Conservation (phyloP, 208 protist species). For the Phytomonas sp. region DNA sequence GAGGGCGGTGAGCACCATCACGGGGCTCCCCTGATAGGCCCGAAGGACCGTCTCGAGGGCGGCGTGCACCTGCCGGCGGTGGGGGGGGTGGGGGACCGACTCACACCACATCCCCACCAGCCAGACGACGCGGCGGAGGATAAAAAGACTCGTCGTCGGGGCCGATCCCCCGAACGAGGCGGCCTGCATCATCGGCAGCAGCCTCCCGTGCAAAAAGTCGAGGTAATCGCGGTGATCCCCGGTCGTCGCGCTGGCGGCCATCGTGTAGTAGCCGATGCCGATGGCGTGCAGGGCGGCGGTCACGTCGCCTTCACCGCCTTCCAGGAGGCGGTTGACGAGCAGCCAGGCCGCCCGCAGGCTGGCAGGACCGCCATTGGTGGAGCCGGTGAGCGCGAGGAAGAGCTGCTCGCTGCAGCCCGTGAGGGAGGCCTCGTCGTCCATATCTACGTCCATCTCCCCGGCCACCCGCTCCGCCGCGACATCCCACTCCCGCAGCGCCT, state of each 20-base stretch:
- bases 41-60: conserved; percentile 44
- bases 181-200: conserved; percentile 56
- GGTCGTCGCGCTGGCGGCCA: conserved; percentile 17
- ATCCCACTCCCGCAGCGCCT: conserved; percentile 34
- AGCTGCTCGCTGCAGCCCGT: conserved; percentile 56
- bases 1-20: conserved; percentile 48
- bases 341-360: conserved; percentile 35
- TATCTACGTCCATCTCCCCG: conserved; percentile 33
- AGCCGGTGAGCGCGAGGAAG: conserved; percentile 67
- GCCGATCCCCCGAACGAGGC: background rate
- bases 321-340: conserved; percentile 43
- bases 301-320: conserved; percentile 21
- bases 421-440: conserved; percentile 39
- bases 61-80: conserved; percentile 37
- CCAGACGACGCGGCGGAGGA: conserved; percentile 76
- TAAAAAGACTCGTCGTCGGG: conserved; percentile 27
- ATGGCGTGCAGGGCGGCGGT: conserved; percentile 80
- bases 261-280: conserved; percentile 79
- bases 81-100: conserved; percentile 22
- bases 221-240: conserved; percentile 32
- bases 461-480: conserved; percentile 36
- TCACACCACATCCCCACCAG: conserved; percentile 86
- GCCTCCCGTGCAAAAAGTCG: conserved; percentile 31
- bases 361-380: conserved; percentile 19
- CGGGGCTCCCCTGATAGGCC: conserved; percentile 16